phyloP scores from a whole-genome alignment of 1,139 yeast species.

The Blastobotrys ciferrii region DNA sequence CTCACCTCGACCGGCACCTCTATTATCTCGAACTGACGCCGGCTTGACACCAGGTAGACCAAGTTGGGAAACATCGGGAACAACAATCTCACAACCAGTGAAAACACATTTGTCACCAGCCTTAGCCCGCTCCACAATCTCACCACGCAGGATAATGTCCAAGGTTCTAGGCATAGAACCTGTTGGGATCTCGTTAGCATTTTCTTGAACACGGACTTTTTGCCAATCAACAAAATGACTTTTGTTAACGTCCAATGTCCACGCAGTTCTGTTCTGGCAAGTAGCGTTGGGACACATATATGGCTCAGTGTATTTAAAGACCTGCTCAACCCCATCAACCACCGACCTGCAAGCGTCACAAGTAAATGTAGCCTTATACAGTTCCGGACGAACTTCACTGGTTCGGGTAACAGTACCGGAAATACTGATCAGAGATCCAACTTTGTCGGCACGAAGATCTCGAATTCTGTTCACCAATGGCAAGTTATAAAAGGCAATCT shows the following conservation, averaged over 20 bases:
- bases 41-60: slow-evolving; percentile 98
- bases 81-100: slow-evolving; percentile 93
- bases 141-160: slow-evolving; percentile 91
- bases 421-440: slow-evolving; percentile 80
- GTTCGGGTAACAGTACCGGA: slow-evolving; percentile 97
- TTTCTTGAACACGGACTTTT: slow-evolving; percentile 92
- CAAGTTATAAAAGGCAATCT: slow-evolving; percentile 83
- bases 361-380: slow-evolving; percentile 80
- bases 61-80: slow-evolving; percentile 91
- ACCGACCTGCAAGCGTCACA: slow-evolving; percentile 88
- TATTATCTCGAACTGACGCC: slow-evolving; percentile 67
- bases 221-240: slow-evolving; percentile 97
- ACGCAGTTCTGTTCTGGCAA: slow-evolving; percentile 82
- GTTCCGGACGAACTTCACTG: slow-evolving; percentile 95
- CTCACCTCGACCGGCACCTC: slow-evolving; percentile 60
- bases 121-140: slow-evolving; percentile 91
- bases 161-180: slow-evolving; percentile 99
- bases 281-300: slow-evolving; percentile 83
- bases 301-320: slow-evolving; percentile 93
- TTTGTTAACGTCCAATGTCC: slow-evolving; percentile 81
- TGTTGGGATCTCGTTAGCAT: slow-evolving; percentile 92
- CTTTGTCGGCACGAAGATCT: slow-evolving; percentile 84
- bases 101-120: slow-evolving; percentile 97
- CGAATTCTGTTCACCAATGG: slow-evolving; percentile 84
- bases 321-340: slow-evolving; percentile 88